Conservation (phyloP, 2,329 filamentous ascomycete genomes). For the Exophiala spinifera region DNA sequence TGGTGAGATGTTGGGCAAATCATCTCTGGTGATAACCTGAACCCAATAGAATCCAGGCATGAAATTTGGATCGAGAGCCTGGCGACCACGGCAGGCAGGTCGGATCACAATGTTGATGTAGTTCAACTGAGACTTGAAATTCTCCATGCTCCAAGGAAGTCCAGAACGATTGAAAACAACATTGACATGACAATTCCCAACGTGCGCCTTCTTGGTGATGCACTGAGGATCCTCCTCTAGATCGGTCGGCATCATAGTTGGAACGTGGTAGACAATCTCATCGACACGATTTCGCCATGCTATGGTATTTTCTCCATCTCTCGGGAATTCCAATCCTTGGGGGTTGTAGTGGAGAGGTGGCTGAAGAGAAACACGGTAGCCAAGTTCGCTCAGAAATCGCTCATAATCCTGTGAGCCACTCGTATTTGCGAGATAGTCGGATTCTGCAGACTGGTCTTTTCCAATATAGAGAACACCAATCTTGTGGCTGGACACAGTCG, state of each 20-base stretch:
- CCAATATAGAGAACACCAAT: constrained; percentile 92
- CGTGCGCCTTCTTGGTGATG: constrained; percentile 85
- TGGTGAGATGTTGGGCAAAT: constrained; percentile 87
- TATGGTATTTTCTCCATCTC: constrained; percentile 83
- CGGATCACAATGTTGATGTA: constrained; percentile 96
- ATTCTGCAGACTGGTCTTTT: constrained; percentile 76
- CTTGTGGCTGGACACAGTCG: constrained; percentile 92
- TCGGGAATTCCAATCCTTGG: constrained; percentile 80
- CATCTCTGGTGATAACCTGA: constrained; percentile 80
- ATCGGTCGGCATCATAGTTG: constrained; percentile 95
- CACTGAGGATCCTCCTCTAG: constrained; percentile 71
- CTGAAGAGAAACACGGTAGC: constrained; percentile 75
- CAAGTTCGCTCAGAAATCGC: constrained; percentile 76
- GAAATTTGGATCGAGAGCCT: constrained; percentile 34
- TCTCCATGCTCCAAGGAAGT: constrained; percentile 82
- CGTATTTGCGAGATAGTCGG: constrained; percentile 81
- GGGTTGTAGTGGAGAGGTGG: constrained; percentile 80
- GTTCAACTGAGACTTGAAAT: constrained; percentile 92
- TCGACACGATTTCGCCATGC: constrained; percentile 94
- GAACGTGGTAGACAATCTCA: constrained; percentile 92
- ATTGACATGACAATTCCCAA: constrained; percentile 97
- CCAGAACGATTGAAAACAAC: constrained; percentile 98
- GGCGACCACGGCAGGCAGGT: constrained; percentile 57
- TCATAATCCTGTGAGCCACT: constrained; percentile 85
- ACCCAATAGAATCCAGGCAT: constrained; percentile 72